Evolutionary conservation across 1,284 basidiomycete species (phyloP).

Genomic region (Wolfiporia cocos): DNA sequence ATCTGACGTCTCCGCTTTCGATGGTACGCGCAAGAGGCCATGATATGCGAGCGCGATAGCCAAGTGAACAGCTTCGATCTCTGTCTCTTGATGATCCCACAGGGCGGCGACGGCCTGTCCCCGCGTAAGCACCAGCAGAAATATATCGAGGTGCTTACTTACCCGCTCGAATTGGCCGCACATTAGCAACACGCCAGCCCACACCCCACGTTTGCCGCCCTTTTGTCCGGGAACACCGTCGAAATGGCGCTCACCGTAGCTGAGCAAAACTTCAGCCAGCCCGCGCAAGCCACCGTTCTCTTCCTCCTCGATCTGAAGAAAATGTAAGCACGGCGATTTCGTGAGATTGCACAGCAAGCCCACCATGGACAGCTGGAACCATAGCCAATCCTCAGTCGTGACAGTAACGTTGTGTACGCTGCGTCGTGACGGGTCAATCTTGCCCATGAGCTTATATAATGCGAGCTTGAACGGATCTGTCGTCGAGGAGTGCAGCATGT

Average conservation of each 20-base stretch:
- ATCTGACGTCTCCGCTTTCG: slow-evolving; percentile 75
- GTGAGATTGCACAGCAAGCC: slow-evolving; percentile 8
- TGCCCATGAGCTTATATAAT: slow-evolving; percentile 92
- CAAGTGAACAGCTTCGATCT: slow-evolving; percentile 93
- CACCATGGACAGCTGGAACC: slow-evolving; percentile 92
- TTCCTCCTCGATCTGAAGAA: slow-evolving; percentile 60
- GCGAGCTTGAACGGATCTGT: slow-evolving; percentile 95
- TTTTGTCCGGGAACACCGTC: slow-evolving; percentile 64
- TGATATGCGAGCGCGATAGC: slow-evolving; percentile 93
- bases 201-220: slow-evolving; percentile 58
- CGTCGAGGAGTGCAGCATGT: slow-evolving; percentile 82
- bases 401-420: slow-evolving; percentile 82
- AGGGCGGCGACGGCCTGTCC: slow-evolving; percentile 83
- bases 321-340: not conserved
- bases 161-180: slow-evolving; percentile 94
- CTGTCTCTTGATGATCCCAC: slow-evolving; percentile 84
- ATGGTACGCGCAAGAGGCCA: slow-evolving; percentile 83
- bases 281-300: slow-evolving; percentile 78
- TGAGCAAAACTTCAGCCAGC: slow-evolving; percentile 75
- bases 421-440: slow-evolving; percentile 80
- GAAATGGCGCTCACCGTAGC: slow-evolving; percentile 90
- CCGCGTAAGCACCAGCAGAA: not conserved
- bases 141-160: slow-evolving; percentile 19
- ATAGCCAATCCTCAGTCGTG: slow-evolving; percentile 97
- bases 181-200: slow-evolving; percentile 88